phyloP scores from a whole-genome alignment of 2,329 filamentous ascomycete genomes.

The Beauveria rudraprayagi region DNA sequence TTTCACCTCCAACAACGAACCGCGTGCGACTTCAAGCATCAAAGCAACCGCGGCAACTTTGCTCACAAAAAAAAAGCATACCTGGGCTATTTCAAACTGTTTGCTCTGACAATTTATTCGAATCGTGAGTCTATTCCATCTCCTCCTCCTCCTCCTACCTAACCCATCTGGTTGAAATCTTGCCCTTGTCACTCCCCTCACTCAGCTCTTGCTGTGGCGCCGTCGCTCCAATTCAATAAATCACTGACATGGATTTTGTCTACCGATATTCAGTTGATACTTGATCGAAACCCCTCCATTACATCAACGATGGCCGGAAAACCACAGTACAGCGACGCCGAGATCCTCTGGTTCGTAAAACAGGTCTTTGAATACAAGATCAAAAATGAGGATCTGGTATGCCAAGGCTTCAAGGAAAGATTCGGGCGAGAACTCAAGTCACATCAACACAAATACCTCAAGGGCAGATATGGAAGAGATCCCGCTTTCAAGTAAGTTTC shows the following conservation, averaged over 20 bases:
- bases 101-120: not conserved
- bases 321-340: conserved; percentile 24
- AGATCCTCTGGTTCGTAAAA: conserved; percentile 29
- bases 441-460: not conserved
- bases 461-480: not conserved
- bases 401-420: not conserved
- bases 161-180: not conserved
- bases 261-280: not conserved
- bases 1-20: not conserved
- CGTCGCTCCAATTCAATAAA: not conserved
- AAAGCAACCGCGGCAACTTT: not conserved
- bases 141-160: not conserved
- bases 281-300: not conserved
- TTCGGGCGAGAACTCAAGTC: not conserved
- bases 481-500: not conserved
- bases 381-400: conserved; percentile 9
- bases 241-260: not conserved
- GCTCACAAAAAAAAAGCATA: not conserved
- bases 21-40: not conserved
- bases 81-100: too few species aligned
- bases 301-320: conserved; percentile 25
- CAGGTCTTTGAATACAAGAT: conserved; percentile 19
- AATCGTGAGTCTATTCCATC: not conserved
- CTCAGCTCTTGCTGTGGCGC: not conserved
- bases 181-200: not conserved